Evolutionary conservation across 2,329 filamentous ascomycete genomes (phyloP).

Genomic region (Cercospora beticola): DNA sequence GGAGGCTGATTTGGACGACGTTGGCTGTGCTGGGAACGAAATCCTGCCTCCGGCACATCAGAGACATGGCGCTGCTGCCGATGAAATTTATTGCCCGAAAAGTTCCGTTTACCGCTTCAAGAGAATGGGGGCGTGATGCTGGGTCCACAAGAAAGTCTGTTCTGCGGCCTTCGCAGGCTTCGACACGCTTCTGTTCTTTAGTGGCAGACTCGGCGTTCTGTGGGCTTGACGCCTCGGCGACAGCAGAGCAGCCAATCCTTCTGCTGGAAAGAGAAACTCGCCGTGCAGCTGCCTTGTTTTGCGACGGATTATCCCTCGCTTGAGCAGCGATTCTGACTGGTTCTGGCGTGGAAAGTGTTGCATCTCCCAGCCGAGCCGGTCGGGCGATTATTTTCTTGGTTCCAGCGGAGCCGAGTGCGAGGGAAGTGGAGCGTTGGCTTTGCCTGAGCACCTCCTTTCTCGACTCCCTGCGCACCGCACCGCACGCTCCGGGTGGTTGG

Average conservation of each 20-base stretch:
- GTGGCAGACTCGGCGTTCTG: neutral
- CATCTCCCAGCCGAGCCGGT: constrained; percentile 1
- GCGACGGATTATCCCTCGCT: neutral
- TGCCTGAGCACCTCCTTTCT: neutral
- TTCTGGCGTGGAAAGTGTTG: neutral
- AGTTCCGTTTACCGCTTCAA: neutral
- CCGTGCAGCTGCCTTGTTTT: constrained; percentile 9
- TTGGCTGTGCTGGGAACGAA: neutral
- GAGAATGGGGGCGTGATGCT: neutral
- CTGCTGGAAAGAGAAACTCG: neutral
- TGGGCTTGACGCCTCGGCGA: neutral
- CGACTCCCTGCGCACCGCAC: neutral
- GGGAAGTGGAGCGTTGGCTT: constrained; percentile 3
- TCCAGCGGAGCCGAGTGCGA: constrained; percentile 1
- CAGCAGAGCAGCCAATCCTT: neutral
- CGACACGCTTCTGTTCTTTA: neutral
- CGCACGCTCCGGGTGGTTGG: neutral
- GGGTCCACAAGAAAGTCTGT: neutral
- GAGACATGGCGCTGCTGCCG: neutral
- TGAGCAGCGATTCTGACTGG: neutral
- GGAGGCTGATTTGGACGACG: neutral
- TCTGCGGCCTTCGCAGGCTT: neutral
- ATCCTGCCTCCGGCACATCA: neutral
- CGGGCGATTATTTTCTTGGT: neutral
- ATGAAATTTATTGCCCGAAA: neutral